These are phyloP conservation scores for Pisolithus albus DNA, from an alignment of 768 basidiomycete genomes.

Conservation along the genomic window DNA sequence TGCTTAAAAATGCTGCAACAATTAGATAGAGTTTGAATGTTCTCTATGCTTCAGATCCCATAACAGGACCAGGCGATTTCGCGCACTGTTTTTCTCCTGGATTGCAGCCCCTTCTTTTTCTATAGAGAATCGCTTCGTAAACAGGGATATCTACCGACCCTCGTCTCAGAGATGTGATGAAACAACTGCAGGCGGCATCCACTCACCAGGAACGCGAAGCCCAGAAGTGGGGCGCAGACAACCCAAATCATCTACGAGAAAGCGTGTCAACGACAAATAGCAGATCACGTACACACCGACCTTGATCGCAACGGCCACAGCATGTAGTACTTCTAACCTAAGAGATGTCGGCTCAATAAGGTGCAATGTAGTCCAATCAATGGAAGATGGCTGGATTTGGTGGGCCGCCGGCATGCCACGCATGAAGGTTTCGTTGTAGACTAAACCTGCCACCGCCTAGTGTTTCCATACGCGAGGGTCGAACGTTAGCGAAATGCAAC, in stretches of 20 bases:
- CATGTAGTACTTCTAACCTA: constrained; percentile 40
- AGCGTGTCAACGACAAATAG: background rate
- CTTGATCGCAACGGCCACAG: constrained; percentile 58
- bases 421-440: constrained; percentile 53
- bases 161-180: constrained; percentile 5
- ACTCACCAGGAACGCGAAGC: constrained; percentile 55
- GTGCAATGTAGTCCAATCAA: constrained; percentile 48
- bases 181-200: background rate
- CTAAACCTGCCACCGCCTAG: constrained; percentile 70
- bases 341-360: constrained; percentile 40
- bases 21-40: background rate
- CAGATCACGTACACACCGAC: constrained; percentile 29
- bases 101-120: constrained; percentile 10
- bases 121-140: constrained; percentile 23
- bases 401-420: constrained; percentile 44
- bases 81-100: constrained; percentile 14
- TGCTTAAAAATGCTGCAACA: background rate
- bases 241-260: constrained; percentile 59
- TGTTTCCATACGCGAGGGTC: constrained; percentile 12
- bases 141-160: constrained; percentile 21
- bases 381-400: constrained; percentile 36
- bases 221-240: constrained; percentile 63
- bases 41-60: background rate
- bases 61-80: background rate
- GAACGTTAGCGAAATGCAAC: background rate